Evolutionary conservation across 2,329 filamentous ascomycete genomes (phyloP), one percentile per base, ranked within the genome.

Genomic region (Botryotinia globosa): DNA sequence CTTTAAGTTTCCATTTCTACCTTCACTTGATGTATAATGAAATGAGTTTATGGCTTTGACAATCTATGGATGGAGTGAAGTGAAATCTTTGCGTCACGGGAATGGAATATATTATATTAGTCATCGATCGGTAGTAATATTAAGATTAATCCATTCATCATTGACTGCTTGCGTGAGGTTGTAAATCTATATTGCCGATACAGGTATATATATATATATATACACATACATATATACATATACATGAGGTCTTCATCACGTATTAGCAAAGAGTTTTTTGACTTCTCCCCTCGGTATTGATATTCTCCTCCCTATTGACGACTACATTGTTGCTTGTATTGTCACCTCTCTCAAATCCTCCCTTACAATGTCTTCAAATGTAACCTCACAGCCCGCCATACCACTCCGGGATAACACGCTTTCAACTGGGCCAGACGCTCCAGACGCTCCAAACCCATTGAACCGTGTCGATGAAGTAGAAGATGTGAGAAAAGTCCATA

Each of bases 391-490:
- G 12, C 2, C 48, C 25, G 25, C 22, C 3, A 51, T 76, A 22
- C 74, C 76, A n/a, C 29, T 73, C 58, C 61, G 54, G 51, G 74
- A 75, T 72, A 61, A 18, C 45, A 66, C 69, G n/a, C 22, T 69
- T 67, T 68, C 62, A 32, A 66, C 12, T 12, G 51, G 29, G 39
- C 22, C 51, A 48, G 64, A 71, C 32, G 62, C 29, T 59, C 22
- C 51, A 48, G 64, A 71, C 32, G 62, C 29, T 59, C 10, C 29
- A 67, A 64, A 67, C n/a, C 71, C 74, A 62, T 72, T 78, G 16
- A 77, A 82, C 72, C 80, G 84, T 73, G 84, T 84, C 44, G 82
- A 81, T 69, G 85, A 86, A 75, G 81, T 84, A 56, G 81, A 85
- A 64, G 84, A 86, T 81, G 85, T 85, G 79, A 82, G 84, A 80